A percentile compares a stretch with the other conserved stretches of the same genome.
Evolutionary conservation across 768 basidiomycete species (phyloP).

Genomic region (Pleurotus cornucopiae): DNA sequence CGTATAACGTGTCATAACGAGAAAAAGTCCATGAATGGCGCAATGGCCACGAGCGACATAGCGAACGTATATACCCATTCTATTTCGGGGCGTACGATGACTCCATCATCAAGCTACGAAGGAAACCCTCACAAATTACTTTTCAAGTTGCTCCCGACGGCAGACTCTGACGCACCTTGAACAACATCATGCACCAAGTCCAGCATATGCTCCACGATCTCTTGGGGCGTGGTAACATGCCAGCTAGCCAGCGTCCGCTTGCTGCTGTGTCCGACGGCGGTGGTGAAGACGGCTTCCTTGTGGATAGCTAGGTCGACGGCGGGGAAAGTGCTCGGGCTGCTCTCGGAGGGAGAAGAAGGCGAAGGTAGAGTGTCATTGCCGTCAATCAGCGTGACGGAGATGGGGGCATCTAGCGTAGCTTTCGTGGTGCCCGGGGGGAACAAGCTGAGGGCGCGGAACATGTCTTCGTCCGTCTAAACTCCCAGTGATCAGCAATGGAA

Average conservation of each 20-base stretch:
- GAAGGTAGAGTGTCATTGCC: slow-evolving; percentile 23
- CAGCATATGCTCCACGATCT: slow-evolving; percentile 80
- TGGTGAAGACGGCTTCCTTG: slow-evolving; percentile 80
- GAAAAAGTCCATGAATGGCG: too few species aligned
- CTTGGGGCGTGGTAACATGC: slow-evolving; percentile 88
- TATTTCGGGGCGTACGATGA: too few species aligned
- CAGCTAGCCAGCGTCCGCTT: slow-evolving; percentile 89
- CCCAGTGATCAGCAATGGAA: slow-evolving; percentile 2
- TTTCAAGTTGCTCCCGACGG: too few species aligned
- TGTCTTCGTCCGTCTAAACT: slow-evolving; percentile 91
- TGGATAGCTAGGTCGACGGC: slow-evolving; percentile 60
- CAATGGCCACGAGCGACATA: too few species aligned
- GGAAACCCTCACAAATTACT: too few species aligned
- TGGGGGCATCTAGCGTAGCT: slow-evolving; percentile 54
- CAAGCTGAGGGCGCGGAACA: slow-evolving; percentile 87
- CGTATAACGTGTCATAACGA: too few species aligned
- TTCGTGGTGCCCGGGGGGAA: slow-evolving; percentile 45
- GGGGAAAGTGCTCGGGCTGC: slow-evolving; percentile 12
- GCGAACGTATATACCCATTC: too few species aligned
- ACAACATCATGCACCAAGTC: slow-evolving; percentile 41
- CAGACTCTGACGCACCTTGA: too few species aligned
- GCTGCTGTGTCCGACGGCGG: slow-evolving; percentile 85
- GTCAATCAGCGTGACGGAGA: slow-evolving; percentile 51
- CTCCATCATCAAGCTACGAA: too few species aligned
- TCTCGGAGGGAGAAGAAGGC: neutral